These are phyloP conservation scores for Penicillium digitatum DNA, from an alignment of 2,329 filamentous ascomycete genomes.

Conservation along the genomic window DNA sequence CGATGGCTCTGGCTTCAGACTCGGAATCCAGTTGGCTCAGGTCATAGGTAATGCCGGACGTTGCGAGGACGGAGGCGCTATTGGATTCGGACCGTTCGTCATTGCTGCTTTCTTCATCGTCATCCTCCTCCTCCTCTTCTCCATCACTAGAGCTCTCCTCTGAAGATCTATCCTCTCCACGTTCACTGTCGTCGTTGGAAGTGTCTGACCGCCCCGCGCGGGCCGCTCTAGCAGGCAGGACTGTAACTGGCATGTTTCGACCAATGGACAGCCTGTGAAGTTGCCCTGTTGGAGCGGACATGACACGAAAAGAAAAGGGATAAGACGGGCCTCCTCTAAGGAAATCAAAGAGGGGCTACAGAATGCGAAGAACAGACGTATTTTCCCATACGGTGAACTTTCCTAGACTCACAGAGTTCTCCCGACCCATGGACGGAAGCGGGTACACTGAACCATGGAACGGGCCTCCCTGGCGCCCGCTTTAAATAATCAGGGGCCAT, in stretches of 20 bases:
- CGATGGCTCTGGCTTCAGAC: conserved; percentile 31
- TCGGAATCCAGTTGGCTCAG: conserved; percentile 30
- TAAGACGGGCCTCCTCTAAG: neutral
- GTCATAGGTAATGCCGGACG: conserved; percentile 37
- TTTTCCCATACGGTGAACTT: conserved; percentile 14
- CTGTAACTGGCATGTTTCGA: conserved; percentile 31
- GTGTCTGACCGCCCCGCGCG: conserved; percentile 17
- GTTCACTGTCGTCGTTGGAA: conserved; percentile 19
- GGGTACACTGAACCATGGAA: conserved; percentile 33
- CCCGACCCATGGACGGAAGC: conserved; percentile 36
- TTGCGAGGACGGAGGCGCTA: conserved; percentile 24
- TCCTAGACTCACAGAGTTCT: conserved; percentile 29
- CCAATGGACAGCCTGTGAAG: conserved; percentile 40
- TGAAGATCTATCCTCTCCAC: conserved; percentile 9
- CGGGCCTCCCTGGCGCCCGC: conserved; percentile 21
- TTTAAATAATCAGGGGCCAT: conserved; percentile 24
- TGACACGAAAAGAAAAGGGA: conserved; percentile 22
- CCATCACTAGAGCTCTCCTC: conserved; percentile 13
- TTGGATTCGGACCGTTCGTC: conserved; percentile 19
- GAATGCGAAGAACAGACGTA: conserved; percentile 8
- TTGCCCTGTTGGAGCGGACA: conserved; percentile 41
- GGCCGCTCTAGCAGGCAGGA: conserved; percentile 18
- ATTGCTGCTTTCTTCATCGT: conserved; percentile 17
- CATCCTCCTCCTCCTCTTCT: conserved; percentile 9
- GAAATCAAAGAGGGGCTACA: conserved; percentile 6